These are phyloP conservation scores for Teratosphaeria pseudoeucalypti DNA, from an alignment of 2,329 filamentous ascomycete species.

Conservation along the genomic window DNA sequence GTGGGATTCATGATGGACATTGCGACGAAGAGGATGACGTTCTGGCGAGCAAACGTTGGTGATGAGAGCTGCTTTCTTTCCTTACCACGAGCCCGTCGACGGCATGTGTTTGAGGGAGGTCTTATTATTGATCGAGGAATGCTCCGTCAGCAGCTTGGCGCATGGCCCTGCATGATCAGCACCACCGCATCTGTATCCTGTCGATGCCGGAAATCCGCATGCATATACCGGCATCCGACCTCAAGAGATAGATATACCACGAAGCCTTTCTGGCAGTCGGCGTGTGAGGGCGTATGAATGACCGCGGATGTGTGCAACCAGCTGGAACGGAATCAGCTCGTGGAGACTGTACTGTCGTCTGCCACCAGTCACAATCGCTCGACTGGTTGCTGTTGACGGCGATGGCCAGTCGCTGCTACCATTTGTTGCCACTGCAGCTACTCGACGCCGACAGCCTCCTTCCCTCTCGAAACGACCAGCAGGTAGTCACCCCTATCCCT, in stretches of 20 bases:
- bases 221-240: too few species aligned
- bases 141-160: too few species aligned
- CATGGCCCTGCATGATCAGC: too few species aligned
- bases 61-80: not conserved
- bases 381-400: not conserved
- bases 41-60: not conserved
- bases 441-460: not conserved
- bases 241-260: too few species aligned
- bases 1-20: slow-evolving; percentile 8
- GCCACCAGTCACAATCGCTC: not conserved
- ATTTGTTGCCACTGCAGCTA: not conserved
- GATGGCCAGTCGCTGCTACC: not conserved
- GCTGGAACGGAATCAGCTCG: too few species aligned
- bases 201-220: too few species aligned
- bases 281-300: too few species aligned
- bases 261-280: too few species aligned
- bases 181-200: too few species aligned
- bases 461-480: not conserved
- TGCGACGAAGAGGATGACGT: not conserved
- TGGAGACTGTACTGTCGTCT: too few species aligned
- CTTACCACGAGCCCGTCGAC: not conserved
- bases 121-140: too few species aligned
- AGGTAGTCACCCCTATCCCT: not conserved
- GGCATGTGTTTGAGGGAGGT: not conserved
- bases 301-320: too few species aligned